These are phyloP conservation scores for Psilocybe tampanensis DNA, from an alignment of 768 basidiomycete genomes.

Conservation along the genomic window DNA sequence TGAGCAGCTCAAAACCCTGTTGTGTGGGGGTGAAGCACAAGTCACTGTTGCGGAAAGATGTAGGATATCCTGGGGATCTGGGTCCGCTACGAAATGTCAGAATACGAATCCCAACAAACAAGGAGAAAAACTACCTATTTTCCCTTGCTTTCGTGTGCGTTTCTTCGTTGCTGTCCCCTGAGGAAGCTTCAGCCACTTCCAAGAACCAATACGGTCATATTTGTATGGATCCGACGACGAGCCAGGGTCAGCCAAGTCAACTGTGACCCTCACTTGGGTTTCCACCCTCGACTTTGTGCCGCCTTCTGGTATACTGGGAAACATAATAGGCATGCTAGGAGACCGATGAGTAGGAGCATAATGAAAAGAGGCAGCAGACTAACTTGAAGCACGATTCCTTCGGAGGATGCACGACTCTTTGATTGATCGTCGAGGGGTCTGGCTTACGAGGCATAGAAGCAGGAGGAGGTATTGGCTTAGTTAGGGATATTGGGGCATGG, in stretches of 20 bases:
- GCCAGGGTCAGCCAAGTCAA: slow-evolving; percentile 75
- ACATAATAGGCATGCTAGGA: slow-evolving; percentile 73
- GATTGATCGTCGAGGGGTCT: slow-evolving; percentile 49
- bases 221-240: slow-evolving; percentile 61
- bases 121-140: slow-evolving; percentile 57
- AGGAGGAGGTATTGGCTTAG: slow-evolving; percentile 71
- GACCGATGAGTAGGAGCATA: slow-evolving; percentile 13
- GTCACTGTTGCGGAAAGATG: slow-evolving; percentile 74
- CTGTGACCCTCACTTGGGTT: slow-evolving; percentile 85
- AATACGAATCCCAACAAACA: slow-evolving; percentile 2
- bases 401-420: slow-evolving; percentile 68
- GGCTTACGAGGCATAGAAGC: slow-evolving; percentile 57
- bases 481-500: slow-evolving; percentile 46
- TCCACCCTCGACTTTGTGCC: slow-evolving; percentile 95
- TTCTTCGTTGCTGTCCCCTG: slow-evolving; percentile 83
- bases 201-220: slow-evolving; percentile 84
- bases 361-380: slow-evolving; percentile 25
- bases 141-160: slow-evolving; percentile 81
- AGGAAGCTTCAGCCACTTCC: slow-evolving; percentile 86
- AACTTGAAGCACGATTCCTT: slow-evolving; percentile 81
- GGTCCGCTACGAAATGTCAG: slow-evolving; percentile 46
- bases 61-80: slow-evolving; percentile 67
- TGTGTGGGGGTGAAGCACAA: slow-evolving; percentile 80
- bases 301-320: slow-evolving; percentile 78
- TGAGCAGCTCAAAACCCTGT: slow-evolving; percentile 79